Conservation (phyloP, 129 eudicot species). For the Sambucus nigra region DNA sequence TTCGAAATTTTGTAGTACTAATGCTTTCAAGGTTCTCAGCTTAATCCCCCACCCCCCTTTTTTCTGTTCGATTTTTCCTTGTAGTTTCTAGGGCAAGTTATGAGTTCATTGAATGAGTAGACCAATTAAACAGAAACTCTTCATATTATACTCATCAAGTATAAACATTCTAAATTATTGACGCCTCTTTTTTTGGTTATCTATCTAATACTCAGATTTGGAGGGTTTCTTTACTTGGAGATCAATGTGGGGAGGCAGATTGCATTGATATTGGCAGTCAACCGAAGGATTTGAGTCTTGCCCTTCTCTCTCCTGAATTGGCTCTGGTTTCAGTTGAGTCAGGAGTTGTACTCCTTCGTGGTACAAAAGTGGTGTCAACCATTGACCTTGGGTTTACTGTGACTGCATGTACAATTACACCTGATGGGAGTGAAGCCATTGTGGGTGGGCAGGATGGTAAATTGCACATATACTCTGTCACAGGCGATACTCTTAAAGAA, state of each 20-base stretch:
- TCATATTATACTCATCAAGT: too few species aligned
- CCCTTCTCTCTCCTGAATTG: slow-evolving; percentile 52
- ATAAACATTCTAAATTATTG: too few species aligned
- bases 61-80: too few species aligned
- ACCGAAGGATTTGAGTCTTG: slow-evolving; percentile 77
- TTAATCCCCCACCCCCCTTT: too few species aligned
- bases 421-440: slow-evolving; percentile 79
- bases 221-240: slow-evolving; percentile 55
- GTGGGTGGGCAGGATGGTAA: slow-evolving; percentile 97
- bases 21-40: not conserved
- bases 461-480: slow-evolving; percentile 63
- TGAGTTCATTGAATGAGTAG: too few species aligned
- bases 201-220: slow-evolving; percentile 40
- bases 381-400: slow-evolving; percentile 62
- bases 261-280: slow-evolving; percentile 72
- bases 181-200: not conserved
- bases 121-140: not conserved
- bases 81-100: too few species aligned
- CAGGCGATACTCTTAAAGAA: slow-evolving; percentile 63
- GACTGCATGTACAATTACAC: slow-evolving; percentile 71
- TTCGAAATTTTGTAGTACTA: too few species aligned
- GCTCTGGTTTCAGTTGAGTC: slow-evolving; percentile 63
- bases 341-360: slow-evolving; percentile 72
- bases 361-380: slow-evolving; percentile 59
- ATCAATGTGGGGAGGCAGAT: slow-evolving; percentile 64